Base-by-base conservation (phyloP, 805 yeast genomes). In the Wickerhamiella dianesei region DNA sequence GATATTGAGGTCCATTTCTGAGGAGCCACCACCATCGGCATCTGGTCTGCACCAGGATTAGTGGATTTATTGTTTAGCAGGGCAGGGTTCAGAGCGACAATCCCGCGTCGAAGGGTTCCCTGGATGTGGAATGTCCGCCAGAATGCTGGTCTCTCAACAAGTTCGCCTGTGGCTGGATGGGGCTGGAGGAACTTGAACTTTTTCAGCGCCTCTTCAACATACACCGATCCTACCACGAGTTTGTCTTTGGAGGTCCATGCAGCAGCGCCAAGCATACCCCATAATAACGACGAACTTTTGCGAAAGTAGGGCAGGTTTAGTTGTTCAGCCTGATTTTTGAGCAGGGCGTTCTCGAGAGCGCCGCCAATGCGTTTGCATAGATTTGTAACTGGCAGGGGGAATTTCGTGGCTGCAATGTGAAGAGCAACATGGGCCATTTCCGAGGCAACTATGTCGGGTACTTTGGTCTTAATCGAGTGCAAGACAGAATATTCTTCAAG, bases 21-120 rank as follows among this genome's bases (percentile, higher is more conserved):
- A 21, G 96, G 96, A 46, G 74, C 73, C 3, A 80, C 78, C 41
- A 87, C 67, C 94, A 85, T 84, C 8, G 96, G 96, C 44, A 86
- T 68, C 51, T 74, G 74, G 59, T 82, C 89, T 5, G 81, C 61
- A 51, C 76, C 40, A 2, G 49, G 77, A 50, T 85, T 67, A 17
- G 82, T 76, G 43, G 75, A 74, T 39, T 94, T 89, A 44, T 72
- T 71, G 55, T 75, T 80, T 59, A 82, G 85, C 59, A 81, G 83
- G 3, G 82, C 74, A 57, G 84, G 95, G 49, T 77, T 77, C 55
- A 86, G 78, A 1, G 95, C 95, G 2, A 94, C 87, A n/a, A 83
- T 83, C 22, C 73, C 69, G 16, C 84, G 86, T 29, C 64, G 64
- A 9, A 79, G 76, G 1, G 61, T 59, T 45, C 76, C 65, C n/a